Conservation (phyloP, 2,329 filamentous ascomycete species). For the Apiospora sp. region DNA sequence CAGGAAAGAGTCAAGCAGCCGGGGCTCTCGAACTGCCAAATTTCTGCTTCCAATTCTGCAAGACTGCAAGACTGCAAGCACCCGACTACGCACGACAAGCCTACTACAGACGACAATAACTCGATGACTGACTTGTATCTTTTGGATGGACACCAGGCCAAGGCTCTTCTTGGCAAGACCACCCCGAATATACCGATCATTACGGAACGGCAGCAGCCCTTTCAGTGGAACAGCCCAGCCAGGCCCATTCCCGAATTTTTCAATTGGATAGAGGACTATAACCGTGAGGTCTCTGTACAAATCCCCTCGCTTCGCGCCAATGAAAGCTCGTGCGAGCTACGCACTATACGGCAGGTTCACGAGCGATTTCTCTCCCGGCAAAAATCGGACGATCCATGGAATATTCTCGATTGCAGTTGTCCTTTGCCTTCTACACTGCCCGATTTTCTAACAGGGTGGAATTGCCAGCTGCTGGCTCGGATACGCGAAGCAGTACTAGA, state of each 20-base stretch:
- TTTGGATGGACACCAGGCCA: constrained; percentile 24
- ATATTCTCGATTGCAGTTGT: constrained; percentile 23
- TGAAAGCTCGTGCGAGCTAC: constrained; percentile 22
- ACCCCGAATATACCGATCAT: constrained; percentile 23
- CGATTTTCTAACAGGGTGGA: constrained; percentile 23
- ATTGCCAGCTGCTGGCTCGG: constrained; percentile 25
- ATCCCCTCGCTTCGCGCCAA: constrained; percentile 20
- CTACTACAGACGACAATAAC: constrained; percentile 4
- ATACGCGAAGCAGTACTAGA: constrained; percentile 19
- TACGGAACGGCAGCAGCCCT: constrained; percentile 24
- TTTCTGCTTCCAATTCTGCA: constrained; percentile 23
- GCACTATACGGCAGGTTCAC: constrained; percentile 23
- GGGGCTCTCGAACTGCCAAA: constrained; percentile 24
- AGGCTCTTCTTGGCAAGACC: constrained; percentile 21
- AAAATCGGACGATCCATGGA: constrained; percentile 22
- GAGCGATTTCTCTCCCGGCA: constrained; percentile 22
- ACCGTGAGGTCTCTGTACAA: constrained; percentile 22
- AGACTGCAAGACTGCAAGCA: constrained; percentile 12
- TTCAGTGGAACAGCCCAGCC: constrained; percentile 11
- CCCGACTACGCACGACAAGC: too few species aligned
- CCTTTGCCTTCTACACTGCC: constrained; percentile 25
- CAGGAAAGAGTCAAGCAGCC: constrained; percentile 12
- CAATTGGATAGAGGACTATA: constrained; percentile 22
- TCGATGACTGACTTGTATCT: constrained; percentile 15
- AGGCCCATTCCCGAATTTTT: constrained; percentile 24